Evolutionary conservation across 2,329 filamentous ascomycete species (phyloP).

Genomic region (Fusarium austroafricanum): DNA sequence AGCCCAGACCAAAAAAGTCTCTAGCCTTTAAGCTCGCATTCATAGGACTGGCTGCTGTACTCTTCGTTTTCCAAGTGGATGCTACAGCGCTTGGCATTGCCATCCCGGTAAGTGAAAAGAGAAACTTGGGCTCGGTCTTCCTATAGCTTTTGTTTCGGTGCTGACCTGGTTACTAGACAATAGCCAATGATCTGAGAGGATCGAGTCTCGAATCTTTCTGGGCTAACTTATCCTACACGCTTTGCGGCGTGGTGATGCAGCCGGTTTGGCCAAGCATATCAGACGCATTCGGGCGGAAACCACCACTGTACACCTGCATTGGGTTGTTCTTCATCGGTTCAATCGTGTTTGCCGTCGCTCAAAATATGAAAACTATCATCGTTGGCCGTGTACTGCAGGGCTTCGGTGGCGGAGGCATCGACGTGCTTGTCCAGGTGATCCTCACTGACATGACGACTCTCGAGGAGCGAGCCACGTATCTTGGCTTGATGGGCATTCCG

Average conservation of each 20-base stretch:
- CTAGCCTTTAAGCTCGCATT: conserved; percentile 17
- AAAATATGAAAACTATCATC: conserved; percentile 13
- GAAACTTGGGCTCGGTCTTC: too few relatives aligned
- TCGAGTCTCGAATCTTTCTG: conserved; percentile 23
- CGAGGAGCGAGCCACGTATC: conserved; percentile 6
- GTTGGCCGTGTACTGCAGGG: conserved; percentile 18
- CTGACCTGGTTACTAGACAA: neutral
- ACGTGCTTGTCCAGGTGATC: conserved; percentile 14
- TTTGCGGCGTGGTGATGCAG: conserved; percentile 22
- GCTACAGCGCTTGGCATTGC: conserved; percentile 24
- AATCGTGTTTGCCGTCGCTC: conserved; percentile 13
- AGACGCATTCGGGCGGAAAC: conserved; percentile 20
- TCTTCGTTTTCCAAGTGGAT: conserved; percentile 18
- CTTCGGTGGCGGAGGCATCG: conserved; percentile 17
- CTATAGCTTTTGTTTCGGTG: too few relatives aligned
- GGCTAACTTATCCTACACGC: conserved; percentile 17
- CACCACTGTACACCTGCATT: conserved; percentile 9
- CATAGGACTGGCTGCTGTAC: conserved; percentile 7
- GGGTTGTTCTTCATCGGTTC: conserved; percentile 10
- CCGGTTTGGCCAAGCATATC: conserved; percentile 22
- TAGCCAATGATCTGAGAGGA: conserved; percentile 19
- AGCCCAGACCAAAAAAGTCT: conserved; percentile 6
- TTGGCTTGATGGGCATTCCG: conserved; percentile 11
- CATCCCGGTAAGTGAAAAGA: neutral
- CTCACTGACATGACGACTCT: conserved; percentile 19